Conservation (phyloP, 805 yeast genomes). For the Metschnikowia continentalis region DNA sequence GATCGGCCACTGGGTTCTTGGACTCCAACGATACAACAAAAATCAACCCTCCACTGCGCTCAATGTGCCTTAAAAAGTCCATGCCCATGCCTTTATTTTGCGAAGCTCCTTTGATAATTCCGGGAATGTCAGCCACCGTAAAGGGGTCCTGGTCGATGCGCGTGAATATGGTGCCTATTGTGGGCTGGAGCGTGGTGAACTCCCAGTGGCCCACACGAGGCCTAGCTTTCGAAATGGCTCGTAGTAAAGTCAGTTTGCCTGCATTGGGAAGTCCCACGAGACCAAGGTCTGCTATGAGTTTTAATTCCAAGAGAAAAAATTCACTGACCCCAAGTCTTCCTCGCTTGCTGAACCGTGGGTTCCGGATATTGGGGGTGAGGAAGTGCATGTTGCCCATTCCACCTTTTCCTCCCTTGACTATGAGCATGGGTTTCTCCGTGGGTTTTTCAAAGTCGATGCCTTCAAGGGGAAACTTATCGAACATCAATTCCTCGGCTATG, state of each 20-base stretch:
- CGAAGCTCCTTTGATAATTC: conserved; percentile 85
- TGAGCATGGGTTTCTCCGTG: conserved; percentile 59
- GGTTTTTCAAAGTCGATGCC: conserved; percentile 72
- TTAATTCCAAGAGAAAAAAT: conserved; percentile 74
- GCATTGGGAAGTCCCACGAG: conserved; percentile 95
- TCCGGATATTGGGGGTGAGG: conserved; percentile 73
- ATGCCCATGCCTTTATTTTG: conserved; percentile 88
- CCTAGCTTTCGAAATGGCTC: conserved; percentile 83
- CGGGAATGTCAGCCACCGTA: conserved; percentile 97
- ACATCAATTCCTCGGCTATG: conserved; percentile 51
- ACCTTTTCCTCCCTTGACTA: conserved; percentile 84
- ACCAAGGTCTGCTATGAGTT: conserved; percentile 88
- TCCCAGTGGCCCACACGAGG: conserved; percentile 97
- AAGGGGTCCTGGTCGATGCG: conserved; percentile 65
- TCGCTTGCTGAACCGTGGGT: conserved; percentile 80
- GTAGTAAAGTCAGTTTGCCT: conserved; percentile 84
- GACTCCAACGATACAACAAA: conserved; percentile 79
- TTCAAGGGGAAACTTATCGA: conserved; percentile 72
- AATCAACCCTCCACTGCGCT: conserved; percentile 83
- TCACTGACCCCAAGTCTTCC: conserved; percentile 72
- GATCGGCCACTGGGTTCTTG: conserved; percentile 60
- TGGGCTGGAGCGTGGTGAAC: conserved; percentile 90
- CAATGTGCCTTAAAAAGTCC: conserved; percentile 88
- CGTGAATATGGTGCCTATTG: conserved; percentile 78
- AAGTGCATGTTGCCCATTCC: conserved; percentile 98